These are phyloP conservation scores for Geranium incanum DNA, from an alignment of 441 rosid species.

Conservation along the genomic window DNA sequence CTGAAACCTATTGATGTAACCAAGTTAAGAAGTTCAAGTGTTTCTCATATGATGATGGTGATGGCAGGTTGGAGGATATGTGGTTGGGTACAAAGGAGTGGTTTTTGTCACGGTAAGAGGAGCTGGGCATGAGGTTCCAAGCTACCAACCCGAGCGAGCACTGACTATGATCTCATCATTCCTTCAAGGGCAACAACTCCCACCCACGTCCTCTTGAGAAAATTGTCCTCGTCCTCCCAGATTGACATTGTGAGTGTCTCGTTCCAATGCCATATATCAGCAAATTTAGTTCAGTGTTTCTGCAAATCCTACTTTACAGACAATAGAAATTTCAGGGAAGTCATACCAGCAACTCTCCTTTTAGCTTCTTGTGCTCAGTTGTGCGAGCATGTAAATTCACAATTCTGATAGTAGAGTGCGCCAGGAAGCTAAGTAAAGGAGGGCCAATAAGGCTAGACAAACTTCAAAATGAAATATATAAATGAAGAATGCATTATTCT, in stretches of 20 bases:
- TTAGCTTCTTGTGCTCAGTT: background rate
- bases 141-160: slow-evolving; percentile 38
- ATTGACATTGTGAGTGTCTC: slow-evolving; percentile 4
- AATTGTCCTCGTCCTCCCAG: slow-evolving; percentile 2
- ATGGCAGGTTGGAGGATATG: slow-evolving; percentile 43
- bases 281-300: slow-evolving; percentile 11
- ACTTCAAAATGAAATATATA: background rate
- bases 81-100: slow-evolving; percentile 34
- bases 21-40: background rate
- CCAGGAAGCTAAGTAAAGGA: background rate
- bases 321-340: background rate
- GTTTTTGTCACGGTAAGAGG: slow-evolving; percentile 35
- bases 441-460: background rate
- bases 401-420: background rate
- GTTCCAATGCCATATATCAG: slow-evolving; percentile 5
- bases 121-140: slow-evolving; percentile 41
- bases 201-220: slow-evolving; percentile 23
- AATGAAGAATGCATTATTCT: background rate
- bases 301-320: background rate
- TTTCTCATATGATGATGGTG: slow-evolving; percentile 6
- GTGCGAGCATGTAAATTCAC: background rate
- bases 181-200: slow-evolving; percentile 33
- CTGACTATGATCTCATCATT: slow-evolving; percentile 38
- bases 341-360: background rate
- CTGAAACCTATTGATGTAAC: background rate